A percentile compares a stretch with the other conserved stretches of the same genome.
Conservation (phyloP, 2,329 filamentous ascomycete genomes). For the Emergomyces pasteurianus region DNA sequence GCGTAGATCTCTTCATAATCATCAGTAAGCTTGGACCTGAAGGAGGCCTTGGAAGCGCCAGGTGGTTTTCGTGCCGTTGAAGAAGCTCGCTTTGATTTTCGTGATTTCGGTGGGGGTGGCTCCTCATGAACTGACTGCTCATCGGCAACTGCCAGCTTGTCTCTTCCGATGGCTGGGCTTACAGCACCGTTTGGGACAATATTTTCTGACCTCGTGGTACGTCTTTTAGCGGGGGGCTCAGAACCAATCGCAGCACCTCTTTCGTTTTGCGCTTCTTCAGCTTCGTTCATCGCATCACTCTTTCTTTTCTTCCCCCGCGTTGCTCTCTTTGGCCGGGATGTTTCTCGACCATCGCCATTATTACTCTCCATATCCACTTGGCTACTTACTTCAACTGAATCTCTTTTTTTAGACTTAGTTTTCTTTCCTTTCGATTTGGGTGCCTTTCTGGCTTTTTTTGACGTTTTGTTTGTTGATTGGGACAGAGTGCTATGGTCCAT, state of each 20-base stretch:
- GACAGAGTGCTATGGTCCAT: slow-evolving; percentile 47
- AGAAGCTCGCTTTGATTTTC: slow-evolving; percentile 24
- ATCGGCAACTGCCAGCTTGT: not conserved
- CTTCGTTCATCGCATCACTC: slow-evolving; percentile 43
- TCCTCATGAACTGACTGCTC: slow-evolving; percentile 1
- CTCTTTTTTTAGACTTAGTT: slow-evolving; percentile 28
- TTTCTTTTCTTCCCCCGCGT: slow-evolving; percentile 48
- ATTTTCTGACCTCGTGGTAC: slow-evolving; percentile 38
- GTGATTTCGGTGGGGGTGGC: slow-evolving; percentile 33
- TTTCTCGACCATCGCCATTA: slow-evolving; percentile 18
- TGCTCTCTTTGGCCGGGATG: slow-evolving; percentile 25
- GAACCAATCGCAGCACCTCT: slow-evolving; percentile 14
- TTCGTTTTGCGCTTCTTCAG: slow-evolving; percentile 12
- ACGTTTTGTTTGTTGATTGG: slow-evolving; percentile 37
- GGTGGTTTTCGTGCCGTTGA: slow-evolving; percentile 40
- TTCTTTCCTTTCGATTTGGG: slow-evolving; percentile 25
- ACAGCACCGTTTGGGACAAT: not conserved
- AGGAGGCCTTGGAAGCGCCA: slow-evolving; percentile 35
- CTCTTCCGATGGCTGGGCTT: not conserved
- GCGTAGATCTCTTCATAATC: slow-evolving; percentile 53
- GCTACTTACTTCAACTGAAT: slow-evolving; percentile 32
- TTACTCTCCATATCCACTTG: slow-evolving; percentile 21
- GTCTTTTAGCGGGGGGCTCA: slow-evolving; percentile 45
- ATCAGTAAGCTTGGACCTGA: slow-evolving; percentile 38
- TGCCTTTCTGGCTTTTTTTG: slow-evolving; percentile 42